These are phyloP conservation scores for Boletus barrowsii DNA, from an alignment of 768 basidiomycete species.

Conservation along the genomic window DNA sequence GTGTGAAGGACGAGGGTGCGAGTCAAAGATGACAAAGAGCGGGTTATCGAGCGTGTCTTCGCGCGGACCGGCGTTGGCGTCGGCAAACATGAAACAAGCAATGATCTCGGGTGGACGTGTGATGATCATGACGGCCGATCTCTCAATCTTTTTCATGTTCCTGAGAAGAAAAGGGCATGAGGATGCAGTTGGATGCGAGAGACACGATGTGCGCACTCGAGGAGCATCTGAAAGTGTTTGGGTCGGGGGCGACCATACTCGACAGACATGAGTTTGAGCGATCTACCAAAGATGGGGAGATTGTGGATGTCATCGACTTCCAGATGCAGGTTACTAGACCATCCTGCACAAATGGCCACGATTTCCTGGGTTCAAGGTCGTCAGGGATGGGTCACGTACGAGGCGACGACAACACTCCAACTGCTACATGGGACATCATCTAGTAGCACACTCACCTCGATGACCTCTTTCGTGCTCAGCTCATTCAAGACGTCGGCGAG, in stretches of 20 bases:
- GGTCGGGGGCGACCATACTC: slow-evolving; percentile 38
- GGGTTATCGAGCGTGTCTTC: slow-evolving; percentile 9
- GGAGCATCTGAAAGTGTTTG: slow-evolving; percentile 34
- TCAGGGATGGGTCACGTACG: background rate
- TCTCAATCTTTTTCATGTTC: slow-evolving; percentile 18
- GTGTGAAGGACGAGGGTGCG: slow-evolving; percentile 59
- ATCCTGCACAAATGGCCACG: slow-evolving; percentile 52
- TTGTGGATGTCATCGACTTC: slow-evolving; percentile 52
- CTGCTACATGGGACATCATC: too few relatives aligned
- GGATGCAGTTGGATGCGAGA: background rate
- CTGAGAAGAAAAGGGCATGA: slow-evolving; percentile 11
- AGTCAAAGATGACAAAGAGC: slow-evolving; percentile 63
- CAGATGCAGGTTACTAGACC: slow-evolving; percentile 52
- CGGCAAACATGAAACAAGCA: slow-evolving; percentile 42
- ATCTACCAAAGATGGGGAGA: slow-evolving; percentile 47
- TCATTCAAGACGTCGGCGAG: slow-evolving; percentile 17
- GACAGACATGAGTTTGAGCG: slow-evolving; percentile 34
- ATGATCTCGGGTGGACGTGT: slow-evolving; percentile 74
- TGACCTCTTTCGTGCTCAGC: slow-evolving; percentile 19
- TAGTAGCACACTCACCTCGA: slow-evolving; percentile 23
- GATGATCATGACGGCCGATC: slow-evolving; percentile 45
- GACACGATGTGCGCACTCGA: slow-evolving; percentile 20
- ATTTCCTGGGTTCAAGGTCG: slow-evolving; percentile 43
- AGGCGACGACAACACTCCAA: background rate
- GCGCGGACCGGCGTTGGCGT: background rate